These are phyloP conservation scores for Dictyostelium citrinum DNA, from an alignment of 78 protist species.

Conservation along the genomic window DNA sequence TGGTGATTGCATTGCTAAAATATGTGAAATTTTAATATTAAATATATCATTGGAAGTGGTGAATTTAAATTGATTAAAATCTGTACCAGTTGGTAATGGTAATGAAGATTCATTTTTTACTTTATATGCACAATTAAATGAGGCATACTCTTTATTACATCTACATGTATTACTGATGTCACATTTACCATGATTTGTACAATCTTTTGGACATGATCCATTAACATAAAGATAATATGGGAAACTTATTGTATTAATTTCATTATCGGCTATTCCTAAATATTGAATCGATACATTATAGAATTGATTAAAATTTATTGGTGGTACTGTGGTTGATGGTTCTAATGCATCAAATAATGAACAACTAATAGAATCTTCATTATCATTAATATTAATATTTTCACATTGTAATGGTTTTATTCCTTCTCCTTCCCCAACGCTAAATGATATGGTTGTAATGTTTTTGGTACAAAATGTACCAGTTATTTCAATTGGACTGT, in stretches of 20 bases:
- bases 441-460: neutral
- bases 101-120: neutral
- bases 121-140: neutral
- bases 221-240: neutral
- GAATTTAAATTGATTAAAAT: neutral
- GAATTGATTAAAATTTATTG: neutral
- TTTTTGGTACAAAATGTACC: neutral
- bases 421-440: neutral
- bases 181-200: neutral
- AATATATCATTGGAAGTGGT: neutral
- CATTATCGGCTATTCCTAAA: neutral
- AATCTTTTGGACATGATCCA: neutral
- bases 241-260: neutral
- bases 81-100: neutral
- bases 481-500: neutral
- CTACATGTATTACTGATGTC: neutral
- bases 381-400: neutral
- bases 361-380: neutral
- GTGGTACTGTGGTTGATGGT: neutral
- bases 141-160: neutral
- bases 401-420: neutral
- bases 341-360: neutral
- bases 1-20: neutral
- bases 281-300: neutral
- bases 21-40: neutral